These are phyloP conservation scores for Clonostachys byssicola DNA, from an alignment of 2,329 filamentous ascomycete species.

Conservation along the genomic window DNA sequence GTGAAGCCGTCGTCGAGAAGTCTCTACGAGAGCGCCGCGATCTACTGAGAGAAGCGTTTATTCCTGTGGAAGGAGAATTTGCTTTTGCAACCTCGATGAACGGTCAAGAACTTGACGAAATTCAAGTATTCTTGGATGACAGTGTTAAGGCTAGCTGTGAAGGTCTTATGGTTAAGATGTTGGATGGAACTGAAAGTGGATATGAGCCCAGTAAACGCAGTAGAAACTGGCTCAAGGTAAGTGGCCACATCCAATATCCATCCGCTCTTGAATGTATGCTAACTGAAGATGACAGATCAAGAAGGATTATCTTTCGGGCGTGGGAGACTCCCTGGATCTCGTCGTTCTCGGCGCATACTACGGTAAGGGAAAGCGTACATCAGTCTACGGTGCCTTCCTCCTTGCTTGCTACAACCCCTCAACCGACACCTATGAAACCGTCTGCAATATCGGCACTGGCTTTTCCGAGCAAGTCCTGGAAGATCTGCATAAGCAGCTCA, in stretches of 20 bases:
- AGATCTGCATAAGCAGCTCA: slow-evolving; percentile 73
- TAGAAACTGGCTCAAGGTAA: slow-evolving; percentile 95
- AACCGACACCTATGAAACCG: slow-evolving; percentile 82
- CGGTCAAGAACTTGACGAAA: slow-evolving; percentile 86
- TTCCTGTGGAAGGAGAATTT: slow-evolving; percentile 82
- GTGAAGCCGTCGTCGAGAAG: slow-evolving; percentile 83
- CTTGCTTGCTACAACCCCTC: slow-evolving; percentile 86
- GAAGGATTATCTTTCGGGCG: slow-evolving; percentile 92
- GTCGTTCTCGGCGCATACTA: slow-evolving; percentile 94
- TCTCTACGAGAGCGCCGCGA: slow-evolving; percentile 79
- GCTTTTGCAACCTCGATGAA: slow-evolving; percentile 84
- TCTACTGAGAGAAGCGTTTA: slow-evolving; percentile 69
- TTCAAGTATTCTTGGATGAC: slow-evolving; percentile 88
- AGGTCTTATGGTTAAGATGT: slow-evolving; percentile 99
- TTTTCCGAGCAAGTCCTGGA: slow-evolving; percentile 95
- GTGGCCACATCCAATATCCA: slow-evolving; percentile 2
- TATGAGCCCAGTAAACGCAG: slow-evolving; percentile 96
- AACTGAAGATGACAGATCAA: slow-evolving; percentile 61
- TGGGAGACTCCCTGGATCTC: slow-evolving; percentile 93
- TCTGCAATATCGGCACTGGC: slow-evolving; percentile 98
- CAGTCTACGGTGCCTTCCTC: slow-evolving; percentile 92
- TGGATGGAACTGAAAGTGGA: slow-evolving; percentile 86
- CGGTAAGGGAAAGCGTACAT: slow-evolving; percentile 92
- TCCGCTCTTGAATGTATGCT: slow-evolving; percentile 5
- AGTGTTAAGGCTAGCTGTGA: slow-evolving; percentile 95